Percentiles rank a stretch among this genome's conserved stretches.
Evolutionary conservation across 106 monocot species (phyloP).

Genomic region (Dactylorhiza incarnata): DNA sequence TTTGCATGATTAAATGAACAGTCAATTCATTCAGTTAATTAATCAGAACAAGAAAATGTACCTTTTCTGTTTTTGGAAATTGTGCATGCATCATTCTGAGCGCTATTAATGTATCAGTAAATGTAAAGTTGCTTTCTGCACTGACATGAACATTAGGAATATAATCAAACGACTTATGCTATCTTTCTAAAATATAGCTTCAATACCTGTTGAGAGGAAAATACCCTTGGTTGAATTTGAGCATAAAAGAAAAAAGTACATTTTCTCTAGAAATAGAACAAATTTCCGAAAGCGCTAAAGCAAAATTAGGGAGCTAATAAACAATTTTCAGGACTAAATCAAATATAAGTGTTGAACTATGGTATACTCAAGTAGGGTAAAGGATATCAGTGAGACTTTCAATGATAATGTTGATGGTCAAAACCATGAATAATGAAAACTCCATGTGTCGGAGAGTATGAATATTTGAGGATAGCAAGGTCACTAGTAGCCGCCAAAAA

Average conservation of each 20-base stretch:
- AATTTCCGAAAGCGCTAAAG: neutral
- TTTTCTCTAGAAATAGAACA: neutral
- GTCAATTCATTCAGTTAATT: neutral
- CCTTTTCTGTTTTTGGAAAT: conserved; percentile 72
- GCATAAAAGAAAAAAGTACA: neutral
- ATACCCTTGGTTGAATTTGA: neutral
- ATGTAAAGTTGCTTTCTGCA: conserved; percentile 55
- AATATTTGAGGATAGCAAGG: neutral
- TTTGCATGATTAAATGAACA: neutral
- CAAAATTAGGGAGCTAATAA: neutral
- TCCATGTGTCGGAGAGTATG: neutral
- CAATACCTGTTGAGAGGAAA: neutral
- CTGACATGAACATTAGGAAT: neutral
- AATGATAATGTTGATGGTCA: neutral
- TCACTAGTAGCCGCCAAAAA: neutral
- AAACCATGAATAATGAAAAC: neutral
- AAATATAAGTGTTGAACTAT: neutral
- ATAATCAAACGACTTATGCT: neutral
- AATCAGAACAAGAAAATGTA: neutral
- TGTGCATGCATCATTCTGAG: conserved; percentile 85
- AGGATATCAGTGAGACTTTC: neutral
- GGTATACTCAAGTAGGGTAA: neutral
- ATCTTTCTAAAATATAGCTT: neutral
- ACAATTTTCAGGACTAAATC: neutral
- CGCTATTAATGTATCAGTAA: conserved; percentile 64